Evolutionary conservation across 2,329 filamentous ascomycete genomes (phyloP), one percentile per base, ranked within the genome.

Genomic region (Amauroascus verrucosus): DNA sequence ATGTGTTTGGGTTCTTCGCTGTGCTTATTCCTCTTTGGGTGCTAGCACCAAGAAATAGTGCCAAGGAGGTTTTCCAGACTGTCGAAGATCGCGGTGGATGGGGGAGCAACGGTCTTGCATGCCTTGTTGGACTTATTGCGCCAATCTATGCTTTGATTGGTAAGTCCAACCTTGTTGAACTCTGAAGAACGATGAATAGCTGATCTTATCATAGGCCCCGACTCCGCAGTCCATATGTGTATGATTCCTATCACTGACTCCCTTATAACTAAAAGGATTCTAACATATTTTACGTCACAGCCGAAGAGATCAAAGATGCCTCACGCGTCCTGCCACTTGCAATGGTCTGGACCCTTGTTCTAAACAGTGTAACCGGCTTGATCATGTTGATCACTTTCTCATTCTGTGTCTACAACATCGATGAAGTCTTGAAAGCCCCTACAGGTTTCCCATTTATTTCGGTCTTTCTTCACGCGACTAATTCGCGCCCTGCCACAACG

Each of bases 401-500:
- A 13, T 69, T 70, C 57, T 66, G 63, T 40, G 55, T 68, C 16
- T 65, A 68, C 14, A 62, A 69, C 41, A 53, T 70, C 9, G 56
- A 64, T 11, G 60, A 60, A 13, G 64, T 63, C 26, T 58, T 70
- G 37, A 35, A 54, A n/a, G 60, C 63, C 6, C 54, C 61, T 18
- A 70, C 67, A 6, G 67, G 66, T 6, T 68, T 67, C 51, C 67
- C 68, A 0, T 71, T 68, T 45, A 68, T 72, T 47, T 58, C 64
- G 20, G 61, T 66, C 22, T 78, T 82, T 58, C 67, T 67, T 53
- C 60, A 74, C 54, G 72, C 70, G 38, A 75, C 74, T 1, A 58
- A 63, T n/a, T 75, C 70, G 22, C 62, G 67, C 16, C 65, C 64
- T 0, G 64, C 63, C 4, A 58, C 66, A 2, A 61, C 63, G 2